Evolutionary conservation across 2,329 filamentous ascomycete genomes (phyloP).

Genomic region (Fusarium sp.): DNA sequence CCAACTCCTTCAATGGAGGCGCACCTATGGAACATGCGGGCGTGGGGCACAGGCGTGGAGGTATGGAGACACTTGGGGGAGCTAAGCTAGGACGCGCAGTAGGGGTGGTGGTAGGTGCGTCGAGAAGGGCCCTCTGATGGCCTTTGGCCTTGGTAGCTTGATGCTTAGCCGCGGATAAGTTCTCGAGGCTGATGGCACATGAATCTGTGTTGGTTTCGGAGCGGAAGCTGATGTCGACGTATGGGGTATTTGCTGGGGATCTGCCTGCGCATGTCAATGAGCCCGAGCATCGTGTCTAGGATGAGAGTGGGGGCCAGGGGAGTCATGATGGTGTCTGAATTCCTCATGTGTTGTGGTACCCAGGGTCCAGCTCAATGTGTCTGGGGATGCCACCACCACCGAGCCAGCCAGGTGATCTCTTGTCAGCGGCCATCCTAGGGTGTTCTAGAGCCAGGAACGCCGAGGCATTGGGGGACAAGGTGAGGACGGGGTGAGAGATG

Average conservation of each 20-base stretch:
- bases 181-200: slow-evolving; percentile 4
- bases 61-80: slow-evolving; percentile 17
- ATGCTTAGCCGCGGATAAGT: slow-evolving; percentile 34
- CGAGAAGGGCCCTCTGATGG: neutral
- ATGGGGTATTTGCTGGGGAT: neutral
- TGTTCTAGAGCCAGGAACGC: slow-evolving; percentile 1
- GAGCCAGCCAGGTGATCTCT: neutral
- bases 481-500: neutral
- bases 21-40: slow-evolving; percentile 34
- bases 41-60: slow-evolving; percentile 19
- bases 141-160: slow-evolving; percentile 9
- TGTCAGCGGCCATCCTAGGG: neutral
- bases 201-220: slow-evolving; percentile 10
- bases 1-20: slow-evolving; percentile 26
- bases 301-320: neutral
- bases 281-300: neutral
- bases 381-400: neutral
- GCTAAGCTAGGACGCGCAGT: slow-evolving; percentile 19
- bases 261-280: neutral
- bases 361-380: neutral
- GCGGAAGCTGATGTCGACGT: slow-evolving; percentile 4
- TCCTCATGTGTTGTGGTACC: neutral
- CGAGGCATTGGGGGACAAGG: neutral
- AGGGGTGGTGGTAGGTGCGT: slow-evolving; percentile 17
- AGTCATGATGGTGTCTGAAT: neutral